Evolutionary conservation across 306 rosid species (phyloP).

Genomic region (Quercus ilex): DNA sequence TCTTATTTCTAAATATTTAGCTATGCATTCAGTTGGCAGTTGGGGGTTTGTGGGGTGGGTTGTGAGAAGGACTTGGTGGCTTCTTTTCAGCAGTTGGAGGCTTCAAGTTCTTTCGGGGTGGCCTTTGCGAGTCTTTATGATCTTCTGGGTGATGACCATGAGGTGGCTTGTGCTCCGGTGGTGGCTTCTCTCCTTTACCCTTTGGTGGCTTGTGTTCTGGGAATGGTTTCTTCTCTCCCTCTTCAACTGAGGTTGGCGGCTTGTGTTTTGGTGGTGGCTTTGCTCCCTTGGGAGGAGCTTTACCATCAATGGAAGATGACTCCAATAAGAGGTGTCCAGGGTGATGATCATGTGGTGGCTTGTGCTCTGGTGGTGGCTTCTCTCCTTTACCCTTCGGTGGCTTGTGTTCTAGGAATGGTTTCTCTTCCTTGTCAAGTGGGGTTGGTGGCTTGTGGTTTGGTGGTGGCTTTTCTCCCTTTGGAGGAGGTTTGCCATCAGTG

Average conservation of each 20-base stretch:
- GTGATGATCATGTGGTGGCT: neutral
- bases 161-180: neutral
- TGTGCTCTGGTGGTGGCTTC: conserved; percentile 8
- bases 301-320: too few relatives aligned
- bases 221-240: too few relatives aligned
- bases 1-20: neutral
- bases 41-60: conserved; percentile 3
- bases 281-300: neutral
- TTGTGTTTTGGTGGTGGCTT: conserved; percentile 7
- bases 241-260: neutral
- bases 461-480: conserved; percentile 7
- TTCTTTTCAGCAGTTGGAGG: neutral
- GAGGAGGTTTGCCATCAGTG: neutral
- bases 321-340: neutral
- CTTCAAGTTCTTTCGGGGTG: neutral
- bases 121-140: neutral
- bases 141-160: neutral
- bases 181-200: conserved; percentile 1
- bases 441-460: neutral
- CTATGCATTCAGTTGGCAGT: neutral
- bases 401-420: neutral
- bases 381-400: neutral
- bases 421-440: neutral
- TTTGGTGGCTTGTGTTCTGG: neutral
- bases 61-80: neutral